Evolutionary conservation across 176 grass and related monocot species (phyloP), one percentile per base, ranked within the genome.

Genomic region (Phoenix roebelenii): DNA sequence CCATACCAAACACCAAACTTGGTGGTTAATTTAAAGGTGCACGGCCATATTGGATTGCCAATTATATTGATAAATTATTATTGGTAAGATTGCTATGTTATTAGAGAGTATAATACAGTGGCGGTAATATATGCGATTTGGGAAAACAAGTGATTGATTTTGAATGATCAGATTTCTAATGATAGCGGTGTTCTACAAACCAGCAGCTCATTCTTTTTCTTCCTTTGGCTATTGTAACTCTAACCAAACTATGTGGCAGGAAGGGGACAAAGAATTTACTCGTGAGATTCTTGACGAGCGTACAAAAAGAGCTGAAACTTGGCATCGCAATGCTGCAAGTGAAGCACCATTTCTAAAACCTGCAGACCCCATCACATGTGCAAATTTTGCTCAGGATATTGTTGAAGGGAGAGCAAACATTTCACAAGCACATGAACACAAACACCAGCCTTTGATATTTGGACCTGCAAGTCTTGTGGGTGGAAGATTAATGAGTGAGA

Each of bases 301-400:
- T 15, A 82, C 63, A 53, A 65, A 79, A 73, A 85, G 64, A 44
- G 84, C 68, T 65, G 93, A 98, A 85, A 61, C 79, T 25, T 98
- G 93, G 93, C 93, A 98, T 57, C 76, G 73, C 29, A 88, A 80
- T 76, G 81, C 84, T 72, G 76, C 93, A 28, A 88, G 24, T 50
- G 72, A 65, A 70, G 76, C 44, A 39, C 66, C 73, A 18, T 85
- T 88, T 58, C 72, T 66, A 52, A 98, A 92, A 70, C 87, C 87
- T 73, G 84, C 77, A 52, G 88, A 91, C 25, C 93, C 93, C 56
- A 98, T 98, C 73, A 91, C 87, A 22, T 98, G 93, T 5, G 87
- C 93, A 28, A 85, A 84, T 25, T 98, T 98, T 80, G 87, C 93
- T 72, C 93, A 92, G 76, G 93, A 98, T 14, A 84, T 98, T 16